Evolutionary conservation across 2,329 filamentous ascomycete species (phyloP).

Genomic region (Penicillium sp.): DNA sequence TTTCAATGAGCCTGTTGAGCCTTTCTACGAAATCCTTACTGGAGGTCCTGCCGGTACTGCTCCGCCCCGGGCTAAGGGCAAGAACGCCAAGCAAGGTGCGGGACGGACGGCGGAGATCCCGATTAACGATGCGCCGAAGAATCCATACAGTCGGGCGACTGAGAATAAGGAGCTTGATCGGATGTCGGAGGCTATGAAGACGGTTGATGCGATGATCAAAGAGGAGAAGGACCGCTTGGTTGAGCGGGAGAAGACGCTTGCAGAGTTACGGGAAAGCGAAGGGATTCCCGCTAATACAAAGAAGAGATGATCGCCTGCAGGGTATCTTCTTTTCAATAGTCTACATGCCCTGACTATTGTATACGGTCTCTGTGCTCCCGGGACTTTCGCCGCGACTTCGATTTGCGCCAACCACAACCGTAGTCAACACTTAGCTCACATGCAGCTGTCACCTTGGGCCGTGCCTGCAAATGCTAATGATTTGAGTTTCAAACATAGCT

Average conservation of each 20-base stretch:
- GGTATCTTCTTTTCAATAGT: not conserved
- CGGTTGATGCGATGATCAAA: slow-evolving; percentile 61
- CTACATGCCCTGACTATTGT: not conserved
- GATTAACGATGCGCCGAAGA: slow-evolving; percentile 62
- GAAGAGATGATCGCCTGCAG: slow-evolving; percentile 35
- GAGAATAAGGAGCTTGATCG: slow-evolving; percentile 67
- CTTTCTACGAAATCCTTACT: slow-evolving; percentile 85
- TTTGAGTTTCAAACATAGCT: not conserved
- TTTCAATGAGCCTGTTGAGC: slow-evolving; percentile 95
- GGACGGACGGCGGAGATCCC: slow-evolving; percentile 76
- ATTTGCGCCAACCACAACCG: not conserved
- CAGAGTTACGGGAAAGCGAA: slow-evolving; percentile 50
- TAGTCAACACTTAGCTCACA: not conserved
- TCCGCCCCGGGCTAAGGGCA: slow-evolving; percentile 60
- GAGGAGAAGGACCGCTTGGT: slow-evolving; percentile 64
- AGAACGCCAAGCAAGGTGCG: slow-evolving; percentile 51
- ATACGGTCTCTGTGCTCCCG: not conserved
- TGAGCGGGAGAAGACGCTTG: slow-evolving; percentile 61
- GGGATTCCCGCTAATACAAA: slow-evolving; percentile 41
- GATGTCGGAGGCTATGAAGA: slow-evolving; percentile 61
- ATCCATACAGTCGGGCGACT: slow-evolving; percentile 72
- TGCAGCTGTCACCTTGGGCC: not conserved
- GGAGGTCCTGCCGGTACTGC: slow-evolving; percentile 55
- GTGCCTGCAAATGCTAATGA: not conserved
- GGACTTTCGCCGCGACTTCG: not conserved